A percentile compares a stretch with the other conserved stretches of the same genome.
phyloP scores from a whole-genome alignment of 257 asterid species.

The Solanum etuberosum region DNA sequence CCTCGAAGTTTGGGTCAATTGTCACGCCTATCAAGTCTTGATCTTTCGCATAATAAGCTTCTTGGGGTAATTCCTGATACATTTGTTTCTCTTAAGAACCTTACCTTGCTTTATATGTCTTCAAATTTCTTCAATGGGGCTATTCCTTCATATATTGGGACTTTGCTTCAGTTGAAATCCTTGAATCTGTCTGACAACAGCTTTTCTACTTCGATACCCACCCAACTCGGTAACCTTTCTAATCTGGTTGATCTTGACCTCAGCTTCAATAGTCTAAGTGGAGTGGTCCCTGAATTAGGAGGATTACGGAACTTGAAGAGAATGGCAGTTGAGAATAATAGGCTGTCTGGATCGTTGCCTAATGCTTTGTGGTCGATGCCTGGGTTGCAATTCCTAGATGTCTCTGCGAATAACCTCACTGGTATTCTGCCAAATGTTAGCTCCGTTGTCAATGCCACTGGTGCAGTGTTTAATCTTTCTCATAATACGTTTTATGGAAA shows the following conservation, averaged over 20 bases:
- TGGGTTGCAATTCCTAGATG: constrained; percentile 51
- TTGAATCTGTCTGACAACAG: constrained; percentile 67
- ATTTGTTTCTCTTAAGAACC: constrained; percentile 36
- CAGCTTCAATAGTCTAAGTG: constrained; percentile 53
- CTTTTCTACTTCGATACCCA: constrained; percentile 66
- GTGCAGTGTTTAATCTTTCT: constrained; percentile 46
- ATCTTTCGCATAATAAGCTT: constrained; percentile 61
- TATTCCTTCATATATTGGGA: constrained; percentile 57
- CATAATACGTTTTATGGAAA: constrained; percentile 60
- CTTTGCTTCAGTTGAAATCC: constrained; percentile 33
- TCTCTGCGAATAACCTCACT: constrained; percentile 63
- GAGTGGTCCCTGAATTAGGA: constrained; percentile 43
- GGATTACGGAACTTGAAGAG: constrained; percentile 49
- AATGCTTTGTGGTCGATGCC: constrained; percentile 58
- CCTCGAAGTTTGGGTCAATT: constrained; percentile 62
- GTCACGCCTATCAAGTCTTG: constrained; percentile 44
- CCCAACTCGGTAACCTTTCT: constrained; percentile 65
- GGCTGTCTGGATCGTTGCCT: constrained; percentile 49
- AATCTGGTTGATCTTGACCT: constrained; percentile 70
- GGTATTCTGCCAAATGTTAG: constrained; percentile 47
- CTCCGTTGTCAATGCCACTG: constrained; percentile 21
- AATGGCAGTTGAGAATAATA: constrained; percentile 37
- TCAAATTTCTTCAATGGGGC: constrained; percentile 51
- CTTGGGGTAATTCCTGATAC: constrained; percentile 40
- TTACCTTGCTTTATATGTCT: constrained; percentile 55